Conservation (phyloP, 306 rosid genomes). For the Dryas octopetala region DNA sequence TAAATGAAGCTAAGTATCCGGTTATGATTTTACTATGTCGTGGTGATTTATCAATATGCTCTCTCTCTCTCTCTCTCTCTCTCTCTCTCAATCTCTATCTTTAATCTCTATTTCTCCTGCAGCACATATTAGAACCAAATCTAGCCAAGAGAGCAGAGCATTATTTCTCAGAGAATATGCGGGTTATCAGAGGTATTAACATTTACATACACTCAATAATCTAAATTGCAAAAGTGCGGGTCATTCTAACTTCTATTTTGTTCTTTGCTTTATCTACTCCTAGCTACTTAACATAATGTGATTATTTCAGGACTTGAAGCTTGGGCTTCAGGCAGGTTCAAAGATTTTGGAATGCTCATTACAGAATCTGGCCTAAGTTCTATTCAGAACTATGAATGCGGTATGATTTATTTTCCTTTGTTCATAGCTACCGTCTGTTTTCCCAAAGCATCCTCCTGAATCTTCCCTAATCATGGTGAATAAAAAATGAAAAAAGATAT, state of each 20-base stretch:
- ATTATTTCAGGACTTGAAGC: slow-evolving; percentile 73
- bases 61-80: not conserved
- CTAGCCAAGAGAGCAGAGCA: slow-evolving; percentile 89
- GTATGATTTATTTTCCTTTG: slow-evolving; percentile 41
- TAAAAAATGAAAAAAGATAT: not conserved
- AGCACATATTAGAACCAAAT: slow-evolving; percentile 55
- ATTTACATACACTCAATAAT: slow-evolving; percentile 13
- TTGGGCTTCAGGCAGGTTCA: slow-evolving; percentile 69
- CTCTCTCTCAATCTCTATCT: not conserved
- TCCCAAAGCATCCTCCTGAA: not conserved
- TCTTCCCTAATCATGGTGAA: not conserved
- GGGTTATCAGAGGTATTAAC: slow-evolving; percentile 69
- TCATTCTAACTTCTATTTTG: slow-evolving; percentile 4
- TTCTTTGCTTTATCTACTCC: slow-evolving; percentile 15
- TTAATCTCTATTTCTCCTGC: slow-evolving; percentile 23
- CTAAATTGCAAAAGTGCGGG: not conserved
- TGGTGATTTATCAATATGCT: not conserved
- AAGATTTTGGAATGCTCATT: slow-evolving; percentile 77
- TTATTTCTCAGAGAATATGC: slow-evolving; percentile 84
- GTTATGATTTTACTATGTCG: slow-evolving; percentile 23
- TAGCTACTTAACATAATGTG: slow-evolving; percentile 21
- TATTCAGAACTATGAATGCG: slow-evolving; percentile 87
- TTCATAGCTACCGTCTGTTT: not conserved
- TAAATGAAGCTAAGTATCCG: slow-evolving; percentile 2
- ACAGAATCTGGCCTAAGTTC: slow-evolving; percentile 91